Base-by-base conservation (phyloP, 2,329 filamentous ascomycete genomes). In the Pyrenophora graminea region DNA sequence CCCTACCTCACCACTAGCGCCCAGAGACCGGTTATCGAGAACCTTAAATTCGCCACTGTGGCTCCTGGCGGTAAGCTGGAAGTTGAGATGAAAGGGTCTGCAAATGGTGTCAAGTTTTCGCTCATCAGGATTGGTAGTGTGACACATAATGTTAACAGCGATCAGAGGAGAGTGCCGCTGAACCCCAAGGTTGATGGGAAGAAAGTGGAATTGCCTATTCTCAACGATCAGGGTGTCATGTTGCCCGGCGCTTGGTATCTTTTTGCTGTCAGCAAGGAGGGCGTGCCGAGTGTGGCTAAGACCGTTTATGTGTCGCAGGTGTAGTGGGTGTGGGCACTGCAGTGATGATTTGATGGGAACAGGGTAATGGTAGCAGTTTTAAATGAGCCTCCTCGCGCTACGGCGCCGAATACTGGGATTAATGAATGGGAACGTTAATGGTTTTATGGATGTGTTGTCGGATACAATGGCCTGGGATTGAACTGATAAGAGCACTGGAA, bases 1-100 rank as follows among this genome's bases (percentile, higher is more conserved):
- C 76, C 78, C 0, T 84, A 85, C 49, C 77, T 84, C 0, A 79
- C 79, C 52, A 76, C 56, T 12, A 51, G 50, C 4, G 51, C 49
- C 12, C 25, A 48, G 3, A 45, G 59, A 13, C 62, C 60, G 8
- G 38, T 59, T 19, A 64, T 63, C 31, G 43, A 49, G 4, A 43
- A 48, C 2, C 6, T 59, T 10, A 43, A 27, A 5, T 40, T 37
- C n/a, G 38, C 36, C 4, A 48, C 43, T 1, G 48, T 59, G 3
- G 45, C 44, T 10, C 49, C 51, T 1, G 62, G 62, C 1, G 53
- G 55, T n/a, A 50, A 52, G 23, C 36, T 63, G 2, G 50, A 39
- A 19, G 43, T 62, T 31, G 54, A 48, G 7, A 52, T 60, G 39
- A 15, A 53, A 36, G 55, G 46, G 7, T 31, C 46, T 12, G 52